A percentile compares a stretch with the other conserved stretches of the same genome.
These are phyloP conservation scores for Amanita phalloides DNA, from an alignment of 768 basidiomycete species.

Conservation along the genomic window DNA sequence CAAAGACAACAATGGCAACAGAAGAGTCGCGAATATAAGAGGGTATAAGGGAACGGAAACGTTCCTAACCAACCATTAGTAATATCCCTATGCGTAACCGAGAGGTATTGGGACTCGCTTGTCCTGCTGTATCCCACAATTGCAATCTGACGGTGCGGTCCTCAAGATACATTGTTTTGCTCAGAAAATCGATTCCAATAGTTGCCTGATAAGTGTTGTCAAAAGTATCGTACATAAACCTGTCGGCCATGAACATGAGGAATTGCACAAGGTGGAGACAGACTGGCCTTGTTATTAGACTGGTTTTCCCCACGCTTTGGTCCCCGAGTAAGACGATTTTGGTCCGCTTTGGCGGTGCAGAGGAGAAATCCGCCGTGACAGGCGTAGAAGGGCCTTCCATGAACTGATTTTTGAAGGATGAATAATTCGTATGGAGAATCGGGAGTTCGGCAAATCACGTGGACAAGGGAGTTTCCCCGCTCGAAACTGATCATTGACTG, in stretches of 20 bases:
- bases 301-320: constrained; percentile 98
- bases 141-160: constrained; percentile 96
- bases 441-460: neutral
- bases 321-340: constrained; percentile 96
- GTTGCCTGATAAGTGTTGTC: constrained; percentile 99
- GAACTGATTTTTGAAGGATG: neutral
- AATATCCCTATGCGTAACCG: neutral
- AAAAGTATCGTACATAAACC: constrained; percentile 99
- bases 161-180: constrained; percentile 99
- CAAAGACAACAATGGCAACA: constrained; percentile 97
- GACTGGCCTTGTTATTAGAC: constrained; percentile 85
- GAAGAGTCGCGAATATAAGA: constrained; percentile 98
- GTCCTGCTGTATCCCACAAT: constrained; percentile 97
- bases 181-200: constrained; percentile 97
- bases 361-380: constrained; percentile 73
- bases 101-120: constrained; percentile 35
- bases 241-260: constrained; percentile 16
- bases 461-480: neutral
- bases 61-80: constrained; percentile 49
- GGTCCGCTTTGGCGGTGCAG: constrained; percentile 85
- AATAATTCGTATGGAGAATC: too few species aligned
- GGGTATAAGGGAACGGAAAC: constrained; percentile 94
- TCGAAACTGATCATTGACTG: too few species aligned
- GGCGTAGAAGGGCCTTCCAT: constrained; percentile 56
- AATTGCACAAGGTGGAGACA: constrained; percentile 6